Evolutionary conservation across 805 yeast genomes (phyloP).

Genomic region (Diddensiella santjacobensis): DNA sequence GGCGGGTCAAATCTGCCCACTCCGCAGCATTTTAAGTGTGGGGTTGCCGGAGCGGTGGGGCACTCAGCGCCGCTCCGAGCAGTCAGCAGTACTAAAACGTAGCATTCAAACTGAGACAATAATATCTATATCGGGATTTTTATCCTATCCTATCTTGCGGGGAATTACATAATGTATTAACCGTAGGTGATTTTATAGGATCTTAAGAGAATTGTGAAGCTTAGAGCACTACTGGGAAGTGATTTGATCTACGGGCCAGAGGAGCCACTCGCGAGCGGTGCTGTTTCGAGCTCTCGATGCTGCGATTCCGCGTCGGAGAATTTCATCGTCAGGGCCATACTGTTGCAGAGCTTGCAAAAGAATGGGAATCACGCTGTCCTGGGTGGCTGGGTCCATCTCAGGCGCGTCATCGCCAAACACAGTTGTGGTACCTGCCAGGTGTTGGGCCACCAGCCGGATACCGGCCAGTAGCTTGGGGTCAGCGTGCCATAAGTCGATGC

Average conservation of each 20-base stretch:
- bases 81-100: too few species aligned
- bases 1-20: too few species aligned
- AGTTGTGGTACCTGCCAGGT: neutral
- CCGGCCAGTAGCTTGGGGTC: neutral
- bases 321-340: neutral
- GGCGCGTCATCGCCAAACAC: constrained; percentile 1
- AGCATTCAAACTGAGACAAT: too few species aligned
- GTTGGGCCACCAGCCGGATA: neutral
- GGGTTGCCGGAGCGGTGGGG: too few species aligned
- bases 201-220: too few species aligned
- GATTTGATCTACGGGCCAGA: neutral
- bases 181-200: too few species aligned
- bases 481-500: constrained; percentile 1
- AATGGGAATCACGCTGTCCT: constrained; percentile 2
- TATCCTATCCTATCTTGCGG: too few species aligned
- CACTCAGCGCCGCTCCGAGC: too few species aligned
- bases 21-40: too few species aligned
- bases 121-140: too few species aligned
- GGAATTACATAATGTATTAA: too few species aligned
- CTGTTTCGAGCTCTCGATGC: neutral
- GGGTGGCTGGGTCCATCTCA: constrained; percentile 4
- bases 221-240: neutral
- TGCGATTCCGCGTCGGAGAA: neutral
- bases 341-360: neutral
- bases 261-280: constrained; percentile 4